Evolutionary conservation across 192 early-diverging fungal species (phyloP), one percentile per base, ranked within the genome.

Genomic region (Mortierella alpina): DNA sequence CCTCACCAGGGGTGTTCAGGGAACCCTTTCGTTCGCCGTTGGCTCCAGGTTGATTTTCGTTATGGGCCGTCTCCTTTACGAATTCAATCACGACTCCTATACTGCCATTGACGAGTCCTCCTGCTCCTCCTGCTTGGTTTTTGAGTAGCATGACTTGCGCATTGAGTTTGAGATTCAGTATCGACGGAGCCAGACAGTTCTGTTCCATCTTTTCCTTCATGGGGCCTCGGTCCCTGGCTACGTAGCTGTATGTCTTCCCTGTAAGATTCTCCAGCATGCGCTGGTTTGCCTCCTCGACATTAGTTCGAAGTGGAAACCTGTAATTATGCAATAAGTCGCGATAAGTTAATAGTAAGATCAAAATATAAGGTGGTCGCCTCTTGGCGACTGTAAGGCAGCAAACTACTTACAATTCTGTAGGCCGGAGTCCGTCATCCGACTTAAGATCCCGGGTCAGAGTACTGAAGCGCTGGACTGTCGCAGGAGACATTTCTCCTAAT

Each of bases 81-180:
- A 57, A 53, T 55, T 78, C 72, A 48, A 65, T 6, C 68, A 82
- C 54, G 8, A 94, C 86, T 22, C 94, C 94, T 7, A 91, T 84
- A 54, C 89, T 90, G 40, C 94, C 94, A 73, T 95, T 95, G 59
- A 95, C 93, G 18, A 95, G 75, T 1, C 73, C 79, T 12, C 68
- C 56, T 5, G 58, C 7, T 5, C 75, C 65, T 39, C 77, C 77
- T 10, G 86, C 87, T 22, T 90, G 84, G 69, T 94, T 93, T 64
- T 91, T 92, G 18, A 93, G 68, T 59, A 97, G 81, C 93, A 95
- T 95, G 8, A 97, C 96, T 71, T 96, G 96, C 4, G 95, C 91
- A 60, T 85, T 74, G 13, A 82, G 22, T 83, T 95, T 95, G 42
- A 97, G 84, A 31, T 88, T 83, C 17, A 97, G 82, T 22, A 59